Evolutionary conservation across 2,329 filamentous ascomycete species (phyloP), one percentile per base, ranked within the genome.

Genomic region (Aspergillus sp.): DNA sequence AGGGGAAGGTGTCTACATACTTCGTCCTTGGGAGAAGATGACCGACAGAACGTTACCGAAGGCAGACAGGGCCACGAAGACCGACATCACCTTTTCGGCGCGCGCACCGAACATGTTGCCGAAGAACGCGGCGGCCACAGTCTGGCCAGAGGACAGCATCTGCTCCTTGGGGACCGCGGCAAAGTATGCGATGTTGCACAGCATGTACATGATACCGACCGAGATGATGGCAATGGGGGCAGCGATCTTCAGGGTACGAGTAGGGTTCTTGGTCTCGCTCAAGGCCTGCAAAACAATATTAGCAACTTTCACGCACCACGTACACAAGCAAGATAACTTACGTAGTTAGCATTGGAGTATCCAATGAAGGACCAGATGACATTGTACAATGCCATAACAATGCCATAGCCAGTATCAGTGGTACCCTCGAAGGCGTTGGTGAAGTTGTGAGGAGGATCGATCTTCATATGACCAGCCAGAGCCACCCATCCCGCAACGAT

Each of bases 271-370:
- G 23, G 85, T 84, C 72, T 86, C 84, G 55, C 80, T 84, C 63
- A 87, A 74, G 13, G 76, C 69, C 72, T 80, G 55, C 5, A 10
- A 17, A 6, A 41, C 8, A 45, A 6, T 15, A 41, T 69, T 62
- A 75, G 63, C 71, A 57, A 10, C 32, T 15, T 15, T n/a, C 10
- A 17, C 8, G 2, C 15, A 49, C 15, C n/a, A 43, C 12, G 13
- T 12, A 17, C 7, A 2, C n/a, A 36, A 13, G 10, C 45, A 30
- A 4, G 13, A 39, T 43, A 15, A 68, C 80, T 72, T 63, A 83
- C 81, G 71, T 88, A 88, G 74, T 88, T 88, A 0, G 85, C 84
- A 68, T 88, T 89, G 6, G 81, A 79, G 65, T 84, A 89, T 2
- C 86, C 86, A 4, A 80, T 77, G 56, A 87, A 89, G 0, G 85